Evolutionary conservation across 1,284 basidiomycete species (phyloP).

Genomic region (Irpex sp.): DNA sequence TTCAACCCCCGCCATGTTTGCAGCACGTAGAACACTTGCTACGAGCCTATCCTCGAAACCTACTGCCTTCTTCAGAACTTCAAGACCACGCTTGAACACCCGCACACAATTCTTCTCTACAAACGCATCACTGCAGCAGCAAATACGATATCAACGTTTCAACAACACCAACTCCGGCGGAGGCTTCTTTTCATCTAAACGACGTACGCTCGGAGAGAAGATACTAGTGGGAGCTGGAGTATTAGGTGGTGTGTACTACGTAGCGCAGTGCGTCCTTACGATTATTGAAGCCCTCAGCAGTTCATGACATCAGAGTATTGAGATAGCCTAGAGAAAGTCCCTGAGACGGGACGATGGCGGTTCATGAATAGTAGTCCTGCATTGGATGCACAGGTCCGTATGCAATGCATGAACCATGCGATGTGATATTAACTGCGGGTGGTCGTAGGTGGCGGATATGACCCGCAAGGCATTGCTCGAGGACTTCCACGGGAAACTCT

Average conservation of each 20-base stretch:
- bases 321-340: slow-evolving; percentile 80
- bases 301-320: slow-evolving; percentile 1
- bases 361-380: slow-evolving; percentile 83
- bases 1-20: not conserved
- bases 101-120: not conserved
- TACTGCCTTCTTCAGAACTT: not conserved
- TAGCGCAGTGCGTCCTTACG: slow-evolving; percentile 58
- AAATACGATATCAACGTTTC: slow-evolving; percentile 1
- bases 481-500: slow-evolving; percentile 67
- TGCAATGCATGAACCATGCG: not conserved
- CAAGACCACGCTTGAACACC: not conserved
- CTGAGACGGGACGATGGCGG: slow-evolving; percentile 86
- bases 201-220: slow-evolving; percentile 6
- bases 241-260: slow-evolving; percentile 61
- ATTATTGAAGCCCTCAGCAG: not conserved
- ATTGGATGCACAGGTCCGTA: slow-evolving; percentile 60
- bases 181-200: not conserved
- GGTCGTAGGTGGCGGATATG: not conserved
- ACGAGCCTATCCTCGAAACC: not conserved
- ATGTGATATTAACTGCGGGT: too few species aligned
- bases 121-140: not conserved
- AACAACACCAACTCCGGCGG: not conserved
- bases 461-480: not conserved
- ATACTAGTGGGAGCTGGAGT: slow-evolving; percentile 34
- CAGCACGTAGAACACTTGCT: not conserved